Evolutionary conservation across 371 early-diverging fungal species (phyloP).

Genomic region (Actinomortierella wolfii): DNA sequence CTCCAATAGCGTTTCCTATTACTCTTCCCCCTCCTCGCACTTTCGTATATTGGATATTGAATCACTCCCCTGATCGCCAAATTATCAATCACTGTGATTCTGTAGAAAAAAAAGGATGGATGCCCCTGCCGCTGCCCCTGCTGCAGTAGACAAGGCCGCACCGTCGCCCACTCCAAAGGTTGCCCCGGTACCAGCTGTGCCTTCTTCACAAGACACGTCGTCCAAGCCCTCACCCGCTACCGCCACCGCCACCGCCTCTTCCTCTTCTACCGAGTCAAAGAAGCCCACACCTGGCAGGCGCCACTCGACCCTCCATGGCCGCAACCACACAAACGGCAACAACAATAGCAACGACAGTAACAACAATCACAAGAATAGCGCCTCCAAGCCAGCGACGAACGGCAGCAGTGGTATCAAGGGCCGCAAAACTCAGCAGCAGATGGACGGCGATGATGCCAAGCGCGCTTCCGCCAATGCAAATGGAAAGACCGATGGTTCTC

Average conservation of each 20-base stretch:
- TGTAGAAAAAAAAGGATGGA: constrained; percentile 4
- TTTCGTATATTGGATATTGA: not conserved
- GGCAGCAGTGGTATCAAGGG: too few species aligned
- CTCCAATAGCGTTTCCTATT: not conserved
- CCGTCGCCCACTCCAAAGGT: constrained; percentile 8
- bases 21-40: constrained; percentile 1
- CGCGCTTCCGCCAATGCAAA: too few species aligned
- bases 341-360: constrained; percentile 10
- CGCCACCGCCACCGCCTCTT: not conserved
- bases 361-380: not conserved
- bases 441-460: too few species aligned
- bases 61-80: not conserved
- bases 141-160: constrained; percentile 2
- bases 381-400: too few species aligned
- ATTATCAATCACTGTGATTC: not conserved
- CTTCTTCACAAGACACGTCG: not conserved
- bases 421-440: too few species aligned
- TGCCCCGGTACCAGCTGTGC: not conserved
- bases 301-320: constrained; percentile 2
- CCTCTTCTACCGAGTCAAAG: constrained; percentile 3
- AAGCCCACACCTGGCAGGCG: not conserved
- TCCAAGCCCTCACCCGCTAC: constrained; percentile 2
- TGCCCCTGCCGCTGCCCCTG: not conserved
- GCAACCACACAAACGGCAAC: not conserved
- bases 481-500: too few species aligned